Base-by-base conservation (phyloP, 371 early-diverging fungal species). In the Phascolomyces articulosus region DNA sequence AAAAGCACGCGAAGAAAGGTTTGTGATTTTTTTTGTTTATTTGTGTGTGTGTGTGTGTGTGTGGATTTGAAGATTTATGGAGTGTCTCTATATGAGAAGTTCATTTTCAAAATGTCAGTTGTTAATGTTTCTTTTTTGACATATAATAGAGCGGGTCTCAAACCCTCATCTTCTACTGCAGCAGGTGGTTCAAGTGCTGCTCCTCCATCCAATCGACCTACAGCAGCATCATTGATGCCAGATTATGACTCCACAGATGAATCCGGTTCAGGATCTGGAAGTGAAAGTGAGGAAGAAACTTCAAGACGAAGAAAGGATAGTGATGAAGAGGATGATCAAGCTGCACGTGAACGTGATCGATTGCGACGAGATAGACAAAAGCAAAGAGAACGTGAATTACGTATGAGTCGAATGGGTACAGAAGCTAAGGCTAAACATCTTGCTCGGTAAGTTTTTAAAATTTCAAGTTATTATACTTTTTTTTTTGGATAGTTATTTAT, bases 361-460 rank as follows among this genome's bases (percentile, higher is more conserved):
- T 66, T 96, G n/a, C 88, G 98, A 60, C 83, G 87, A 47, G 95
- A 95, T 63, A 85, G 88, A 64, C 90, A 91, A 70, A 89, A 88
- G 68, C 88, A 96, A 71, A 87, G 93, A 55, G 95, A 95, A 70
- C 87, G 95, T 60, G 95, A 96, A 65, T 65, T 90, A 71, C 87
- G 98, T 41, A 89, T 95, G 86, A 91, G 90, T 23, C 89, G 93
- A 56, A 96, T 96, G 95, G 96, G 95, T 38, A 82, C 91, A 21
- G 96, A 94, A 68, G 90, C 93, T 18, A 90, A 88, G 70, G 93
- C 93, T 24, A 93, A 92, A 64, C 86, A 91, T 41, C 72, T 91
- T 70, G 91, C 93, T 55, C 82, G 87, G 82, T 80, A 82, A 65
- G 82, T 41, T 1, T 44, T 15, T 18, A 9, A 3, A 3, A n/a